Conservation (phyloP, 2,329 filamentous ascomycete genomes). For the Penicillium sp. region DNA sequence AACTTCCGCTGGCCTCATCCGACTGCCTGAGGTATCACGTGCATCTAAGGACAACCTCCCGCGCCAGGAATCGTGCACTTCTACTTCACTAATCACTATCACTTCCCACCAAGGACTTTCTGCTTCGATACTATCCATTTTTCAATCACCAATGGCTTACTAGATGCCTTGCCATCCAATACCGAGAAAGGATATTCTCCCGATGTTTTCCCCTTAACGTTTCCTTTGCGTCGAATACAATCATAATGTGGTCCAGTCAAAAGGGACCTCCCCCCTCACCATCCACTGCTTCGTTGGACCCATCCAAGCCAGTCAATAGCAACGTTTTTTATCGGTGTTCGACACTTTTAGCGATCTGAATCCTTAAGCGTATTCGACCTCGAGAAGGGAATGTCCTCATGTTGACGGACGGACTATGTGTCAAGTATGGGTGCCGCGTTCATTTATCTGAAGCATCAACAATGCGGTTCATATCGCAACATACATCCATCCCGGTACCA, state of each 20-base stretch:
- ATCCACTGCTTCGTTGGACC: slow-evolving; percentile 1
- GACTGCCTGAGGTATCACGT: too few species aligned
- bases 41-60: too few species aligned
- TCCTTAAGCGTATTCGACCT: slow-evolving; percentile 18
- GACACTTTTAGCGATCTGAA: slow-evolving; percentile 19
- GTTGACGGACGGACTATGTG: slow-evolving; percentile 24
- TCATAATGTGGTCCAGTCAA: slow-evolving; percentile 5
- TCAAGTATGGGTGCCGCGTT: slow-evolving; percentile 27
- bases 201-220: neutral
- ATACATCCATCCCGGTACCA: slow-evolving; percentile 38
- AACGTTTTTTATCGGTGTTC: slow-evolving; percentile 11
- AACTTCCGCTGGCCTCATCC: too few species aligned
- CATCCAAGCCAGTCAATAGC: slow-evolving; percentile 15
- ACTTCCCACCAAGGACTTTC: slow-evolving; percentile 36
- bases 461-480: slow-evolving; percentile 31
- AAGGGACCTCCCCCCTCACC: slow-evolving; percentile 1
- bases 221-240: neutral
- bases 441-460: slow-evolving; percentile 30
- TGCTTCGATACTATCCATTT: slow-evolving; percentile 54
- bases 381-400: slow-evolving; percentile 23
- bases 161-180: neutral
- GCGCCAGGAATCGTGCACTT: too few species aligned
- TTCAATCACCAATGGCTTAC: slow-evolving; percentile 49
- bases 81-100: neutral
- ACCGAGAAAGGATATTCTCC: too few species aligned